A percentile compares a stretch with the other conserved stretches of the same genome.
These are phyloP conservation scores for Talaromyces amestolkiae DNA, from an alignment of 2,329 filamentous ascomycete genomes.

Conservation along the genomic window DNA sequence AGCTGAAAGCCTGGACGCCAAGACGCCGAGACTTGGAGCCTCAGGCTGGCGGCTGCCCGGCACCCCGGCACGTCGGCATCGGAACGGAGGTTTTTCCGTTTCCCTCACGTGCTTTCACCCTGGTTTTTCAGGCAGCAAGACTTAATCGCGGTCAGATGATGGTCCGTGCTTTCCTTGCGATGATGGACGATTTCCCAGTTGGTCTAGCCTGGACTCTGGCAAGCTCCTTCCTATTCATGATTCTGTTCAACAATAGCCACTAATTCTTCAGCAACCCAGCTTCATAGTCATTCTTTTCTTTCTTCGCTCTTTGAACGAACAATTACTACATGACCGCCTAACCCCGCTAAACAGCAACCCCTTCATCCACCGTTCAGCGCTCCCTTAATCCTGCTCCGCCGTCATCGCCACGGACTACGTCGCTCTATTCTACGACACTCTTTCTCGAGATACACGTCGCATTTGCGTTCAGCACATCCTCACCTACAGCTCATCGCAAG, in stretches of 20 bases:
- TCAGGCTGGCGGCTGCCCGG: not conserved
- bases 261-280: not conserved
- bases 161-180: conserved; percentile 10
- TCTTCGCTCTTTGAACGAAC: not conserved
- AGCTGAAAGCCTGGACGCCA: not conserved
- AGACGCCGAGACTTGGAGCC: not conserved
- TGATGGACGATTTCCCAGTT: conserved; percentile 6
- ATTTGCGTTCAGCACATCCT: conserved; percentile 1
- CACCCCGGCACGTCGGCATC: not conserved
- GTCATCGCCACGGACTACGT: not conserved
- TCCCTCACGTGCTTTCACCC: not conserved
- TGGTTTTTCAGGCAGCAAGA: not conserved
- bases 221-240: conserved; percentile 3
- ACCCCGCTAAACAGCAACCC: not conserved
- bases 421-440: not conserved
- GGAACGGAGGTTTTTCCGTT: conserved; percentile 1
- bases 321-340: not conserved
- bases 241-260: not conserved
- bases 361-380: not conserved
- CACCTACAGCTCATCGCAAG: not conserved
- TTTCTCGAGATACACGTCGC: not conserved
- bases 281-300: not conserved
- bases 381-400: not conserved
- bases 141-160: not conserved
- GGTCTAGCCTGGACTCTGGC: not conserved